phyloP scores from a whole-genome alignment of 78 protist species.

The Anaeramoeba ignava region DNA sequence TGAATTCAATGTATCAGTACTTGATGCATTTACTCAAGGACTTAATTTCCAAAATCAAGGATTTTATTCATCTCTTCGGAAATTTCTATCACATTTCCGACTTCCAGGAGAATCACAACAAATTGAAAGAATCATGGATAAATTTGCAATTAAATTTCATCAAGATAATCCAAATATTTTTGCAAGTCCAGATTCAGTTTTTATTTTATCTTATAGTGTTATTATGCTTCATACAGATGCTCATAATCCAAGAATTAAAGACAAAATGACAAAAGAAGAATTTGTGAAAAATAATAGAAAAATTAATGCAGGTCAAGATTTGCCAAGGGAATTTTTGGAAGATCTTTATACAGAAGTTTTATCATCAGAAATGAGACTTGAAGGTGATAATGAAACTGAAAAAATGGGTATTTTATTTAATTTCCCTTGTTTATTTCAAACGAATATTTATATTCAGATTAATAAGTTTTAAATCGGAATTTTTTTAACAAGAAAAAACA shows the following conservation, averaged over 20 bases:
- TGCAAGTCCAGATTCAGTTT: background rate
- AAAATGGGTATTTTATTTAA: too few relatives aligned
- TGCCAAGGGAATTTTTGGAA: background rate
- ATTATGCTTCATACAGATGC: background rate
- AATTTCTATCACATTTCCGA: background rate
- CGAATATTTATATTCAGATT: too few relatives aligned
- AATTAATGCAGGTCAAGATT: background rate
- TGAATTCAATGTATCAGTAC: background rate
- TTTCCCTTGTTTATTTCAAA: too few relatives aligned
- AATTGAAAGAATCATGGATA: background rate
- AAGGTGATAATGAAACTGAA: background rate
- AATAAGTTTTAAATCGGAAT: too few relatives aligned
- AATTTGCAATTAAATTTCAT: background rate
- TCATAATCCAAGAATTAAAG: background rate
- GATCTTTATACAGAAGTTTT: background rate
- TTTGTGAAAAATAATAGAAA: background rate
- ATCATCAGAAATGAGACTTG: background rate
- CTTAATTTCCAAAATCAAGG: background rate
- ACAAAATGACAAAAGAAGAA: background rate
- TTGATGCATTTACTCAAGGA: background rate
- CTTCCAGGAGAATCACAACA: background rate
- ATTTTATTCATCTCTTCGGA: background rate
- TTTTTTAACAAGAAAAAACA: too few relatives aligned
- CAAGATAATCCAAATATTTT: background rate
- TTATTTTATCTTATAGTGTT: background rate